Evolutionary conservation across 345 rosid species (phyloP).

Genomic region (Odontarrhena argentea): DNA sequence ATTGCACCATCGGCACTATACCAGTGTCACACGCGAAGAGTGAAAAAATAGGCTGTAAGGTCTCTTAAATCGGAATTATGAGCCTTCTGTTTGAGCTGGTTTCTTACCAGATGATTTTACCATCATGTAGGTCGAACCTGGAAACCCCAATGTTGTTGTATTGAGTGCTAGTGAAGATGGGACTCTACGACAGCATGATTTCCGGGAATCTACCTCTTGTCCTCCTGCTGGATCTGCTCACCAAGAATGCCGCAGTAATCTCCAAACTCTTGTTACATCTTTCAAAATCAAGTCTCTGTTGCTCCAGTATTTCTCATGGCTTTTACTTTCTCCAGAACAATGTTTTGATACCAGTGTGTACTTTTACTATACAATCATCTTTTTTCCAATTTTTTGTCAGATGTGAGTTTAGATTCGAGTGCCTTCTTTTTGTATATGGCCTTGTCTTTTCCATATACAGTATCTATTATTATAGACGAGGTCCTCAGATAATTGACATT

Average conservation of each 20-base stretch:
- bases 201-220: conserved; percentile 81
- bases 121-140: conserved; percentile 76
- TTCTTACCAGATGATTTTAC: conserved; percentile 27
- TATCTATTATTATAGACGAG: too few species aligned
- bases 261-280: conserved; percentile 18
- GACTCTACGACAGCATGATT: conserved; percentile 93
- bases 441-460: too few species aligned
- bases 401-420: too few species aligned
- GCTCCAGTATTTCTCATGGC: neutral
- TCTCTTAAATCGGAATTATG: conserved; percentile 29
- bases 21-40: conserved; percentile 90
- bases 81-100: conserved; percentile 23
- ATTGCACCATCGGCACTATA: conserved; percentile 72
- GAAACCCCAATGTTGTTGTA: conserved; percentile 81
- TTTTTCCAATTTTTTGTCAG: too few species aligned
- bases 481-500: too few species aligned
- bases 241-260: conserved; percentile 85
- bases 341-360: neutral
- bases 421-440: too few species aligned
- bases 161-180: conserved; percentile 99
- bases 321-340: neutral
- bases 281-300: neutral
- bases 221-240: conserved; percentile 79
- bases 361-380: too few species aligned
- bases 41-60: conserved; percentile 92